Evolutionary conservation across 2,329 filamentous ascomycete genomes (phyloP).

Genomic region (Dothideomycetes sp.): DNA sequence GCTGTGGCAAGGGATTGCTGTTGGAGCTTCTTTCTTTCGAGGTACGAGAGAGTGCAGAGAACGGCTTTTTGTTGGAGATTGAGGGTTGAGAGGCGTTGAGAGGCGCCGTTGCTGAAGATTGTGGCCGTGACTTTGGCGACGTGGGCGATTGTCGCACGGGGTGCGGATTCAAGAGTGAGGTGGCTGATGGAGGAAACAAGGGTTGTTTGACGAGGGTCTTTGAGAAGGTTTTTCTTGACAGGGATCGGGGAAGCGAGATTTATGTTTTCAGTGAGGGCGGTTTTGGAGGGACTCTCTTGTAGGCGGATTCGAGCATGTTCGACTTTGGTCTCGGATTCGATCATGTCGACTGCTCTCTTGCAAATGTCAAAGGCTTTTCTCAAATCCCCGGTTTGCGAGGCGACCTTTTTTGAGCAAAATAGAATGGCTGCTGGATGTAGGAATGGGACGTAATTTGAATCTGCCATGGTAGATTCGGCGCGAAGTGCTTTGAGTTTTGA

Average conservation of each 20-base stretch:
- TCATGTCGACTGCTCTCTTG: slow-evolving; percentile 75
- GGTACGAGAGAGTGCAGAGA: slow-evolving; percentile 74
- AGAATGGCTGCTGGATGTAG: slow-evolving; percentile 90
- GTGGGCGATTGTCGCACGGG: slow-evolving; percentile 80
- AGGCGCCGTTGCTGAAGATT: slow-evolving; percentile 81
- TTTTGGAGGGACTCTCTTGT: slow-evolving; percentile 34
- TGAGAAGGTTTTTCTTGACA: slow-evolving; percentile 39
- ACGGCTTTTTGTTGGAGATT: slow-evolving; percentile 97
- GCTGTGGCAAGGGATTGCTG: slow-evolving; percentile 9
- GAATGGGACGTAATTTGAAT: slow-evolving; percentile 63
- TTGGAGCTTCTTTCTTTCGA: slow-evolving; percentile 49
- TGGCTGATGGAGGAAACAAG: slow-evolving; percentile 31
- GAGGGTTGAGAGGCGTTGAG: slow-evolving; percentile 72
- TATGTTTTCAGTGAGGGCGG: slow-evolving; percentile 68
- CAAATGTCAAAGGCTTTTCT: slow-evolving; percentile 94
- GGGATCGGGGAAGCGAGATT: slow-evolving; percentile 57
- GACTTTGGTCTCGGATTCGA: slow-evolving; percentile 74
- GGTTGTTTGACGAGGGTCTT: slow-evolving; percentile 9
- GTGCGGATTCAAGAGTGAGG: slow-evolving; percentile 64
- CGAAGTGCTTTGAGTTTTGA: slow-evolving; percentile 72
- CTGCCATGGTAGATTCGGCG: slow-evolving; percentile 19
- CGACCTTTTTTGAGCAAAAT: slow-evolving; percentile 88
- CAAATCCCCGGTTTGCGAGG: slow-evolving; percentile 85
- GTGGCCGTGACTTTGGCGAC: slow-evolving; percentile 84
- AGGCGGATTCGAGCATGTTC: slow-evolving; percentile 49